A percentile compares a stretch with the other conserved stretches of the same genome.
These are phyloP conservation scores for Backusella morwellensis DNA, from an alignment of 192 early-diverging fungal species.

Conservation along the genomic window DNA sequence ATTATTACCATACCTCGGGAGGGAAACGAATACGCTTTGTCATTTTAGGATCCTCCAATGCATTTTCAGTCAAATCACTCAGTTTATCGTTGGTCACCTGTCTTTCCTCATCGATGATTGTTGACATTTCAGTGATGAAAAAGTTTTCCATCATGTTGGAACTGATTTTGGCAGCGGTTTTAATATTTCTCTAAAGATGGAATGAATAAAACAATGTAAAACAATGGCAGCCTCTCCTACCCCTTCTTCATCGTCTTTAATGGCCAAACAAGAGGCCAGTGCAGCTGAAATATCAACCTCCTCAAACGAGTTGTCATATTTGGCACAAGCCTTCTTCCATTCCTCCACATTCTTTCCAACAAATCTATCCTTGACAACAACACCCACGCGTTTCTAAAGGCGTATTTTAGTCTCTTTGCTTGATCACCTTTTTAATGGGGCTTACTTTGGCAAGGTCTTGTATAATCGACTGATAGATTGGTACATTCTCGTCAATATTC, in stretches of 20 bases:
- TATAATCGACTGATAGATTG: constrained; percentile 58
- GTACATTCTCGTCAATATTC: constrained; percentile 69
- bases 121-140: constrained; percentile 83
- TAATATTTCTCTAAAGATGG: constrained; percentile 58
- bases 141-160: constrained; percentile 80
- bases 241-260: constrained; percentile 92
- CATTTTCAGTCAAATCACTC: constrained; percentile 68
- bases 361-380: constrained; percentile 74
- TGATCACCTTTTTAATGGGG: not conserved
- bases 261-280: constrained; percentile 68
- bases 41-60: constrained; percentile 62
- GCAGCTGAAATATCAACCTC: constrained; percentile 71
- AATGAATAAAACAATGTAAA: not conserved
- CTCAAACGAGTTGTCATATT: constrained; percentile 51
- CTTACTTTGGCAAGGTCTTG: constrained; percentile 44
- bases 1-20: constrained; percentile 40
- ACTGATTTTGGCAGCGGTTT: constrained; percentile 70
- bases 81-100: constrained; percentile 83
- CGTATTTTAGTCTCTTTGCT: not conserved
- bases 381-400: constrained; percentile 65
- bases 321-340: constrained; percentile 69
- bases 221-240: constrained; percentile 31
- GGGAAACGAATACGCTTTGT: constrained; percentile 65
- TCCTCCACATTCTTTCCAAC: constrained; percentile 75
- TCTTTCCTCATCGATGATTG: constrained; percentile 86